Base-by-base conservation (phyloP, 805 yeast genomes). In the Saturnispora saitoi region DNA sequence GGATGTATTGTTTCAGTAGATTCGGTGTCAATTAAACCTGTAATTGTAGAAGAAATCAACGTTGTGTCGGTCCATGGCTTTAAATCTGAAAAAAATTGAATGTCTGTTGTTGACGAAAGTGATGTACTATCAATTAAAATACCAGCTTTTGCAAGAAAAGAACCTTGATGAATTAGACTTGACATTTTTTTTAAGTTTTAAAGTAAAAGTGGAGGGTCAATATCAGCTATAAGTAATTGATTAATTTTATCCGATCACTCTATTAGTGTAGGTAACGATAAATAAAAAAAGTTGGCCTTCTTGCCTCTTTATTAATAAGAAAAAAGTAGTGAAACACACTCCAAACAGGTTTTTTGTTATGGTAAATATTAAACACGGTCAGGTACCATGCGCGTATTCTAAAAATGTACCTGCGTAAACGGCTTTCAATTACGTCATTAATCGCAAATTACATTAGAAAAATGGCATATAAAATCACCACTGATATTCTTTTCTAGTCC, bases 401-500 rank as follows among this genome's bases (percentile, higher is more conserved):
- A 42, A 32, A 22, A 20, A 12, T 12, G 42, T 36, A 38, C 47
- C 42, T 44, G 47, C 47, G 30, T 44, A 11, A 15, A n/a, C 19
- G 38, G 34, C 15, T 42, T 17, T 14, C 19, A 30, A 30, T 17
- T 42, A n/a, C 38, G 38, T 34, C 38, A 34, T 36, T 17, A 17
- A 14, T 15, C n/a, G n/a, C n/a, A n/a, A n/a, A n/a, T n/a, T n/a
- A n/a, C n/a, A n/a, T n/a, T n/a, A n/a, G n/a, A n/a, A n/a, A n/a
- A n/a, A n/a, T n/a, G n/a, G n/a, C n/a, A n/a, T n/a, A n/a, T n/a
- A 10, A 4, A 20, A 20, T 20, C 28, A 45, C 17, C 29, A 38
- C 4, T 31, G 70, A 39, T 71, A 64, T 6, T 76, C 80, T 59
- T 83, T 83, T 51, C 93, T 71, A 49, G 74, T 63, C 0, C 83